phyloP scores from a whole-genome alignment of 73 alveolate genomes.

The Stentor roeselii region DNA sequence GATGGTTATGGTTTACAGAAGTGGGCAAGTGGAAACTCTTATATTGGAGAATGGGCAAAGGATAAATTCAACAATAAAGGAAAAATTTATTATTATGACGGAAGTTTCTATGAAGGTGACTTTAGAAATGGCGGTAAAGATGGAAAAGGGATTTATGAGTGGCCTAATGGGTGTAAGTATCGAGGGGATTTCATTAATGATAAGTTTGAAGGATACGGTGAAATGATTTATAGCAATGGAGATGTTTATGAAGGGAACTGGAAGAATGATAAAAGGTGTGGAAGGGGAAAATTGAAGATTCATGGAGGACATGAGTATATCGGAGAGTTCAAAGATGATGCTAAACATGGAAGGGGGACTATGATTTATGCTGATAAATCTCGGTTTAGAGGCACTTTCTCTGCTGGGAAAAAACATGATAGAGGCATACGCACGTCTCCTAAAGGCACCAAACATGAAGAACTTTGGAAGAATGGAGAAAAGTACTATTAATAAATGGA shows the following conservation, averaged over 20 bases:
- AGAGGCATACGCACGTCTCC: slow-evolving; percentile 24
- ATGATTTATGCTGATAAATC: slow-evolving; percentile 33
- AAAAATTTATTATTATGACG: slow-evolving; percentile 33
- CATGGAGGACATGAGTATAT: slow-evolving; percentile 34
- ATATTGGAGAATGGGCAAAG: slow-evolving; percentile 18
- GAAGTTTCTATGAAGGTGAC: slow-evolving; percentile 33
- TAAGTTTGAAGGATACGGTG: slow-evolving; percentile 47
- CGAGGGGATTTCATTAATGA: slow-evolving; percentile 29
- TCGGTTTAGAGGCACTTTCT: slow-evolving; percentile 33
- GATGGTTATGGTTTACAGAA: slow-evolving; percentile 17
- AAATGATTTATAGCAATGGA: slow-evolving; percentile 54
- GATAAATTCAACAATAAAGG: slow-evolving; percentile 35
- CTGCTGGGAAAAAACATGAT: slow-evolving; percentile 33
- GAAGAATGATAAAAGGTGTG: slow-evolving; percentile 59
- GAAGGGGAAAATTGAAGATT: slow-evolving; percentile 45
- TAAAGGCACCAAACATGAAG: slow-evolving; percentile 22
- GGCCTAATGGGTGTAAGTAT: slow-evolving; percentile 31
- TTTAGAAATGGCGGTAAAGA: slow-evolving; percentile 25
- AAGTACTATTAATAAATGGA: slow-evolving; percentile 29
- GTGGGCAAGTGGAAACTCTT: slow-evolving; percentile 5
- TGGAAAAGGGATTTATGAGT: slow-evolving; percentile 26
- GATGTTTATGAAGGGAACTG: slow-evolving; percentile 69
- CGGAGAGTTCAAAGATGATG: slow-evolving; percentile 40
- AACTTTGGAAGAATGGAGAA: slow-evolving; percentile 4
- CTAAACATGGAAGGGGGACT: slow-evolving; percentile 35